Evolutionary conservation across 2,329 filamentous ascomycete species (phyloP).

Genomic region (Trichoderma cornu-damae): DNA sequence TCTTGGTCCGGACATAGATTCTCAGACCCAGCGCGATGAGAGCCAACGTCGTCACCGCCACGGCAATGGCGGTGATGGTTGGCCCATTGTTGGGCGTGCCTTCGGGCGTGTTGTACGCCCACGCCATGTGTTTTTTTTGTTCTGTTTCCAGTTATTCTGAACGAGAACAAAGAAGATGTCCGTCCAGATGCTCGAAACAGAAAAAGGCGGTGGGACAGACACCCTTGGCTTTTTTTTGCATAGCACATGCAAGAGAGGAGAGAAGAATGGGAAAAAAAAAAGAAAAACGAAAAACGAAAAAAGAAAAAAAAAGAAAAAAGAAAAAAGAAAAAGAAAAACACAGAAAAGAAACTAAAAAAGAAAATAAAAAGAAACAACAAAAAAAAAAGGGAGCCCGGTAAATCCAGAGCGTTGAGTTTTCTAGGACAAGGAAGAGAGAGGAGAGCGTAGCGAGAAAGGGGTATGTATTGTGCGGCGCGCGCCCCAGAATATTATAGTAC

Average conservation of each 20-base stretch:
- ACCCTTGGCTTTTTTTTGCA: background rate
- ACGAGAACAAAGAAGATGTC: background rate
- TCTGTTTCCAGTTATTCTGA: background rate
- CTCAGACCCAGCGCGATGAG: slow-evolving; percentile 31
- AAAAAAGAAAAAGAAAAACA: background rate
- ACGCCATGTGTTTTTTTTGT: slow-evolving; percentile 33
- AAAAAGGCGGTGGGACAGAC: background rate
- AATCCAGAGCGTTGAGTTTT: background rate
- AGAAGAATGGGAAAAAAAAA: background rate
- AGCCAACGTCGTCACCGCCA: slow-evolving; percentile 29
- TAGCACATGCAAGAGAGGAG: background rate
- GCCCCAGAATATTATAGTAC: background rate
- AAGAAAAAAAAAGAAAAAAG: background rate
- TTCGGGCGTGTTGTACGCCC: slow-evolving; percentile 34
- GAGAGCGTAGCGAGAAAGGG: background rate
- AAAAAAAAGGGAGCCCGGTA: background rate
- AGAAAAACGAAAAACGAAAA: background rate
- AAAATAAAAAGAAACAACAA: background rate
- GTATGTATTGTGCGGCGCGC: background rate
- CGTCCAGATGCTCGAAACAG: background rate
- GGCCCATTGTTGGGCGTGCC: slow-evolving; percentile 33
- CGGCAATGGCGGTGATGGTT: slow-evolving; percentile 29
- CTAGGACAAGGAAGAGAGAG: background rate
- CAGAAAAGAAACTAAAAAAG: background rate
- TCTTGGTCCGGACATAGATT: slow-evolving; percentile 31